Evolutionary conservation across 495 filamentous ascomycete species (phyloP), one percentile per base, ranked within the genome.

Genomic region (Tuber brumale): DNA sequence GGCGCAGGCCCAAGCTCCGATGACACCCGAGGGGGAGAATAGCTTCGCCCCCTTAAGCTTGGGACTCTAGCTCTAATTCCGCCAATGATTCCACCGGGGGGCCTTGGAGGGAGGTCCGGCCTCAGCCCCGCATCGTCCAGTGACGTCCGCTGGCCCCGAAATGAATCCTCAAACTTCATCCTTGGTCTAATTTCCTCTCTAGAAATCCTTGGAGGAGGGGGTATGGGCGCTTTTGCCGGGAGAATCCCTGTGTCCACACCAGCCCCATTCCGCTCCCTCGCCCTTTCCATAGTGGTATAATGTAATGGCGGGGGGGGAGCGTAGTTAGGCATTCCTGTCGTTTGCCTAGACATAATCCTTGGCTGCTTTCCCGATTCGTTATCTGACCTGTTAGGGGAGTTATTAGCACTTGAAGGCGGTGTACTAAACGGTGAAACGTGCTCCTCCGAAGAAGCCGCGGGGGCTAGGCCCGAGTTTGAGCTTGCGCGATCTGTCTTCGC

Each of bases 401-500:
- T 92, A 72, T 89, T 91, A 21, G 90, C 89, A 79, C 91, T 96
- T 74, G 90, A 91, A 21, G 95, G 94, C 18, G 94, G 95, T 44
- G 94, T 97, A 83, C 87, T 94, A 81, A 99, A 97, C 0, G 95
- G 95, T 9, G 95, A 97, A 0, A 92, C 85, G 46, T 85, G 85
- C n/a, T 88, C 88, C 18, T 87, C 87, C 7, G 85, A 81, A 31
- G 84, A 61, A 31, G 75, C 76, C n/a, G 57, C 31, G 4, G 81
- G 81, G 4, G 81, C 77, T 70, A 80, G 72, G 21, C 78, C 66
- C 21, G 78, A 78, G 31, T 61, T 61, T 57, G 79, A 76, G 66
- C 71, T 72, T 7, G 81, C 70, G 4, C 84, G 83, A 43, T 76
- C 27, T 51, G 74, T 77, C 23, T 83, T 83, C 14, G 79, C 75